Percentiles rank a stretch among this genome's conserved stretches.
phyloP scores from a whole-genome alignment of 2,329 filamentous ascomycete species.

The Trichoderma oligosporum region DNA sequence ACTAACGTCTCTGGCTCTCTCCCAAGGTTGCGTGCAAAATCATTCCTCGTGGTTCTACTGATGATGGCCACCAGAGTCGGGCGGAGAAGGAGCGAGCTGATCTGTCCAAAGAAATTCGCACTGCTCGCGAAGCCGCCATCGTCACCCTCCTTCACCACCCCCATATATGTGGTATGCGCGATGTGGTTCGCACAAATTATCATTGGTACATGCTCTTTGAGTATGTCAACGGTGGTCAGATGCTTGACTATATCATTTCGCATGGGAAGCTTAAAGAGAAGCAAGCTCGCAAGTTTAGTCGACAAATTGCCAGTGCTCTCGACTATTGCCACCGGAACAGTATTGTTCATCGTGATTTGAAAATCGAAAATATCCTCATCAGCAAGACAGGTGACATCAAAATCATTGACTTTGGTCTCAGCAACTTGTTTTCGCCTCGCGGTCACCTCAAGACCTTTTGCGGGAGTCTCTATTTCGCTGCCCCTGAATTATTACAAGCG shows the following conservation, averaged over 20 bases:
- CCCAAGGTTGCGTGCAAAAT: constrained; percentile 91
- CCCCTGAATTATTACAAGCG: constrained; percentile 88
- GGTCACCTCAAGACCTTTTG: constrained; percentile 93
- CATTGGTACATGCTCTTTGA: constrained; percentile 99
- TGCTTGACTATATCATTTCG: constrained; percentile 99
- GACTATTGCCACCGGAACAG: constrained; percentile 98
- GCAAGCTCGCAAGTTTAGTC: constrained; percentile 93
- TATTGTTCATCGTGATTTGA: constrained; percentile 94
- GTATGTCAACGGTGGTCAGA: constrained; percentile 97
- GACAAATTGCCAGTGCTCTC: constrained; percentile 92
- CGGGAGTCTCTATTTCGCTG: constrained; percentile 95
- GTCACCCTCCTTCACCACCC: constrained; percentile 91
- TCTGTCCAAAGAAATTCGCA: constrained; percentile 93
- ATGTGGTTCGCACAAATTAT: constrained; percentile 92
- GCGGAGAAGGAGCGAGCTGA: constrained; percentile 84
- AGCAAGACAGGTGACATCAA: constrained; percentile 99
- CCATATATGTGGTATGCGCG: constrained; percentile 91
- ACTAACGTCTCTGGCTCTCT: background rate
- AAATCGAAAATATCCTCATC: constrained; percentile 99
- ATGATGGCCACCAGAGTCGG: constrained; percentile 70
- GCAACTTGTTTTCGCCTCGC: constrained; percentile 87
- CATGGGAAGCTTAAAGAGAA: constrained; percentile 98
- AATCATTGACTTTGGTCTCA: constrained; percentile 97
- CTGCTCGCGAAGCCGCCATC: constrained; percentile 91
- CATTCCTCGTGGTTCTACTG: constrained; percentile 82